Percentiles rank a stretch among this genome's conserved stretches.
These are phyloP conservation scores for Trichoderma brevicompactum DNA, from an alignment of 2,329 filamentous ascomycete species.

Conservation along the genomic window DNA sequence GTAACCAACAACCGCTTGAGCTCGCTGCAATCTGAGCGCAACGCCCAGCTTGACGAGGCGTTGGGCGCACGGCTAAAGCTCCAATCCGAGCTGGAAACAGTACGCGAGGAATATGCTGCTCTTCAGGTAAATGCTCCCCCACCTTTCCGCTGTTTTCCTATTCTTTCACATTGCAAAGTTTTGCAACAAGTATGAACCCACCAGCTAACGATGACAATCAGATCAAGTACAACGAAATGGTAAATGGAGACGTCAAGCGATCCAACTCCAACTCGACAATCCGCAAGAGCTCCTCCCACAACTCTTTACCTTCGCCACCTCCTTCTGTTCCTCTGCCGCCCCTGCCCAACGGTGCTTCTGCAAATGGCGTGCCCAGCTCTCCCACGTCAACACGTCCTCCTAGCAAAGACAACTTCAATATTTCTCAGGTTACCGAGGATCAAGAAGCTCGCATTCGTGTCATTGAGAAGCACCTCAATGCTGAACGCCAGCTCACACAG, in stretches of 20 bases:
- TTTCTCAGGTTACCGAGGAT: constrained; percentile 85
- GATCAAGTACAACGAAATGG: constrained; percentile 63
- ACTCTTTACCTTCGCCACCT: constrained; percentile 87
- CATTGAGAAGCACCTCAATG: constrained; percentile 94
- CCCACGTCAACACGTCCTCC: constrained; percentile 68
- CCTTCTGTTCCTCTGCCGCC: constrained; percentile 96
- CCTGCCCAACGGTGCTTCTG: constrained; percentile 65
- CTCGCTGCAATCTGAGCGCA: constrained; percentile 74
- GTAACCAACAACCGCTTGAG: constrained; percentile 83
- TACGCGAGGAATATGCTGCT: constrained; percentile 71
- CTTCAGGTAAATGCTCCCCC: constrained; percentile 67
- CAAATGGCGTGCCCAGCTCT: constrained; percentile 51
- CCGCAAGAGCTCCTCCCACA: constrained; percentile 82
- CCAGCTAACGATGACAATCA: constrained; percentile 43
- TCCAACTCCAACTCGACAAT: constrained; percentile 71
- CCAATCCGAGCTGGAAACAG: constrained; percentile 69
- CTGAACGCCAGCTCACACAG: constrained; percentile 93
- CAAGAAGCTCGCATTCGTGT: constrained; percentile 93
- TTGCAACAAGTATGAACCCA: too few relatives aligned
- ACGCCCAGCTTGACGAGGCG: constrained; percentile 77
- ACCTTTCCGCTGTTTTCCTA: not conserved
- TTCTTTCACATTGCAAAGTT: not conserved
- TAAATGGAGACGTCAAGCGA: constrained; percentile 55
- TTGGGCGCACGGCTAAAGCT: constrained; percentile 65
- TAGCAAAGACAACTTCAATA: constrained; percentile 73